phyloP scores from a whole-genome alignment of 139 green algal species.

The Chlamydomonas asymmetrica region DNA sequence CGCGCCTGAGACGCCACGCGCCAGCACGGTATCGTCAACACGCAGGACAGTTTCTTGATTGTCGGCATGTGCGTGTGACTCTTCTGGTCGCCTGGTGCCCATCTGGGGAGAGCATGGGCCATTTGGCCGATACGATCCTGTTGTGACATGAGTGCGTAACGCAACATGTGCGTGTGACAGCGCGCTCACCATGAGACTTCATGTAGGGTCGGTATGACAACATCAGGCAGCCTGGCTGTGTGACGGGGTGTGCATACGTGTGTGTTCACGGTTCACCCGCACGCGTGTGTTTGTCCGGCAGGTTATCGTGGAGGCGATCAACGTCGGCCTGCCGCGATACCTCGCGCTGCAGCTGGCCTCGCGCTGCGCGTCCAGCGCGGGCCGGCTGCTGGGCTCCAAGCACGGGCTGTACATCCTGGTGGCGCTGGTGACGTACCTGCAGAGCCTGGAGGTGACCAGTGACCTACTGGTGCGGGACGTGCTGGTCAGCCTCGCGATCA shows the following conservation, averaged over 20 bases:
- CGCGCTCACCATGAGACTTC: neutral
- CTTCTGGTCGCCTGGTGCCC: neutral
- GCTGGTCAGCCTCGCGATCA: too few species aligned
- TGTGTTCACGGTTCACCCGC: neutral
- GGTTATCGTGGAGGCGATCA: slow-evolving; percentile 19
- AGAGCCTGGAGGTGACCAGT: slow-evolving; percentile 8
- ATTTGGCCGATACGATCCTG: neutral
- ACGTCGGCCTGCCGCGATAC: slow-evolving; percentile 29
- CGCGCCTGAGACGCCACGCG: too few species aligned
- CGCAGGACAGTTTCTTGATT: too few species aligned
- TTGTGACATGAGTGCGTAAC: neutral
- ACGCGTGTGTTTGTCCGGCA: neutral
- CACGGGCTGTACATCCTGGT: slow-evolving; percentile 6
- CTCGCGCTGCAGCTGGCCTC: slow-evolving; percentile 28
- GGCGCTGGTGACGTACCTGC: slow-evolving; percentile 32
- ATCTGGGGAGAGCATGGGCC: neutral
- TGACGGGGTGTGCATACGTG: too few species aligned
- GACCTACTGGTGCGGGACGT: slow-evolving; percentile 19
- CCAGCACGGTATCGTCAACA: too few species aligned
- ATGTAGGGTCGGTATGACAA: neutral
- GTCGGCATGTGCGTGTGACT: neutral
- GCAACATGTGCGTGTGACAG: neutral
- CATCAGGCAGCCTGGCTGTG: neutral
- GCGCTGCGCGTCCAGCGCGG: slow-evolving; percentile 12
- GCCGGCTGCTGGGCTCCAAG: slow-evolving; percentile 4